A percentile compares a stretch with the other conserved stretches of the same genome.
phyloP scores from a whole-genome alignment of 495 filamentous ascomycete genomes.

The Neurospora sp. region DNA sequence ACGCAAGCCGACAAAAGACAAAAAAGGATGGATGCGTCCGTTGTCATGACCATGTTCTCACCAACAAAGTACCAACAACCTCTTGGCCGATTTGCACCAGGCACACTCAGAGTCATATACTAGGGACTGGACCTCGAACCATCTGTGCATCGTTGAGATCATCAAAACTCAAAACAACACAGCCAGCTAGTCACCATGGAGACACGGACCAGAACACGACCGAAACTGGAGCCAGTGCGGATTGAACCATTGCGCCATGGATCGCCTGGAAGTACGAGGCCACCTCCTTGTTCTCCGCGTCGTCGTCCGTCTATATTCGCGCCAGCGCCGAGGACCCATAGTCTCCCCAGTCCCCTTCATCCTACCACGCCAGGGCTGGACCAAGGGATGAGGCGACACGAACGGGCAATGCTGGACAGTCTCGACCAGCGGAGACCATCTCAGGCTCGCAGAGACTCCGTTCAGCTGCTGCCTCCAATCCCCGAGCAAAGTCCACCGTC shows the following conservation, averaged over 20 bases:
- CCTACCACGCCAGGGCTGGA: slow-evolving; percentile 25
- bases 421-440: slow-evolving; percentile 22
- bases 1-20: neutral
- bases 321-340: slow-evolving; percentile 19
- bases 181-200: slow-evolving; percentile 13
- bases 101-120: neutral
- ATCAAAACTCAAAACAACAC: neutral
- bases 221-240: slow-evolving; percentile 30
- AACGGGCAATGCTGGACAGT: slow-evolving; percentile 30
- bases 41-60: neutral
- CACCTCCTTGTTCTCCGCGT: slow-evolving; percentile 13
- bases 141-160: neutral
- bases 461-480: slow-evolving; percentile 18
- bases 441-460: slow-evolving; percentile 1
- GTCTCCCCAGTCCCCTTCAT: slow-evolving; percentile 28
- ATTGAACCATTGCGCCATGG: slow-evolving; percentile 15
- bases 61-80: neutral
- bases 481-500: slow-evolving; percentile 11
- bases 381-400: slow-evolving; percentile 26
- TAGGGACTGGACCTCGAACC: neutral
- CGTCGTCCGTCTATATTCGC: slow-evolving; percentile 15
- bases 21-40: neutral
- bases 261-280: slow-evolving; percentile 3
- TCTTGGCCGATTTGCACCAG: neutral
- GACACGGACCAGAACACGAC: slow-evolving; percentile 20